phyloP scores from a whole-genome alignment of 129 eudicot species.

The Oenanthe sinensis region DNA sequence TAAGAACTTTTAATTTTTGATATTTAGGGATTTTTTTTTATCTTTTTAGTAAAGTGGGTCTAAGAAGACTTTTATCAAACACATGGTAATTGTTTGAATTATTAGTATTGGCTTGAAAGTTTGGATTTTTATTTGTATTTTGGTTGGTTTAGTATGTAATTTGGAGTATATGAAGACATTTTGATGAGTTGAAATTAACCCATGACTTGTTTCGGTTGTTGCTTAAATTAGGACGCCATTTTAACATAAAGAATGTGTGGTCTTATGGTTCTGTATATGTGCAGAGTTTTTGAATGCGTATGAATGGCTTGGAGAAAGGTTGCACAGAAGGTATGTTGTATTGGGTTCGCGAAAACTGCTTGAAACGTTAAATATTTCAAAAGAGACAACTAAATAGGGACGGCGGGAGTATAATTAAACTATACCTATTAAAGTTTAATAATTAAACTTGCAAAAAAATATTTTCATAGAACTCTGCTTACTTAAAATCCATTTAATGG shows the following conservation, averaged over 20 bases:
- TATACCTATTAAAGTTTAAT: too few relatives aligned
- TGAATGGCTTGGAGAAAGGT: slow-evolving; percentile 83
- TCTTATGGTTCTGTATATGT: background rate
- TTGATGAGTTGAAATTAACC: background rate
- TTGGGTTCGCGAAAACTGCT: background rate
- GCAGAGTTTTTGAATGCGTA: slow-evolving; percentile 27
- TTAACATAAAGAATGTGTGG: background rate
- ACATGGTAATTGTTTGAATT: background rate
- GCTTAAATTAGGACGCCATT: background rate
- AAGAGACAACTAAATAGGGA: too few relatives aligned
- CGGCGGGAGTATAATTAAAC: too few relatives aligned
- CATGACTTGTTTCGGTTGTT: background rate
- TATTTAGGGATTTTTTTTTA: background rate
- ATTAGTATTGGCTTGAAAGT: background rate
- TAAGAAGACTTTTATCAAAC: background rate
- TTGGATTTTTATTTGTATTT: background rate
- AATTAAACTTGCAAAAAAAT: too few relatives aligned
- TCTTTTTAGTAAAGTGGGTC: background rate
- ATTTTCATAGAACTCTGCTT: too few relatives aligned
- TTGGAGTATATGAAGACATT: background rate
- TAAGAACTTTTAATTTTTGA: background rate
- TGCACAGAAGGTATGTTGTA: slow-evolving; percentile 49
- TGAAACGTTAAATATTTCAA: background rate
- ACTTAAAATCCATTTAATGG: too few relatives aligned
- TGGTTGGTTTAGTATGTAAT: background rate